Base-by-base conservation (phyloP, 257 asterid genomes). In the Ocimum tenuiflorum region DNA sequence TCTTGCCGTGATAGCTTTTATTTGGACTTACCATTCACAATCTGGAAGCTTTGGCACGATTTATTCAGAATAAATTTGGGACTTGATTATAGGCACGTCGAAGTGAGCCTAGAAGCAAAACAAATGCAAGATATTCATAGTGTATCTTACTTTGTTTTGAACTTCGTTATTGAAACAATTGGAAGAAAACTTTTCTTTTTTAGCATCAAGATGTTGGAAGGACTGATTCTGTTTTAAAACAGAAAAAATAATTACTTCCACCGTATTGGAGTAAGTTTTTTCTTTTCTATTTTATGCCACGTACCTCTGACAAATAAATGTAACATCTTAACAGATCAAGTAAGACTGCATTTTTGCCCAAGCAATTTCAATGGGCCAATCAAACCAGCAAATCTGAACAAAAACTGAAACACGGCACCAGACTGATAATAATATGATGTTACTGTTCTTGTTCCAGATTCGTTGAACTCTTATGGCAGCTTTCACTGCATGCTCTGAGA, bases 391-490 rank as follows among this genome's bases (percentile, higher is more conserved):
- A 59, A 68, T 70, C 61, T 15, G 47, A 62, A 60, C 60, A 42
- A 17, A 43, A 33, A 38, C 24, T 31, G 64, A 20, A 18, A 1
- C 29, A 1, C 1, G 33, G 31, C 63, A 31, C 42, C 67, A 49
- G 57, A 42, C 19, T 23, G 61, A 6, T 53, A 24, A 20, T 49
- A 58, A 45, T 71, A 31, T 60, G 45, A 48, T 12, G 11, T 60
- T 59, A 27, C n/a, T 60, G 15, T 80, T 42, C 71, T 64, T 23
- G 60, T 49, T 82, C 75, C 95, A 94, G 99, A 76, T 94, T 94
- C 20, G 96, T 94, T 38, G 99, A 94, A 72, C 92, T 94, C 63
- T 67, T 94, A 49, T 94, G 99, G 99, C 99, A 94, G 81, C 97
- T 94, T 71, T 94, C 99, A 35, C 69, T 94, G 82, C 99, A 94